Base-by-base conservation (phyloP, 2,329 filamentous ascomycete genomes). In the Didymella segeticola region DNA sequence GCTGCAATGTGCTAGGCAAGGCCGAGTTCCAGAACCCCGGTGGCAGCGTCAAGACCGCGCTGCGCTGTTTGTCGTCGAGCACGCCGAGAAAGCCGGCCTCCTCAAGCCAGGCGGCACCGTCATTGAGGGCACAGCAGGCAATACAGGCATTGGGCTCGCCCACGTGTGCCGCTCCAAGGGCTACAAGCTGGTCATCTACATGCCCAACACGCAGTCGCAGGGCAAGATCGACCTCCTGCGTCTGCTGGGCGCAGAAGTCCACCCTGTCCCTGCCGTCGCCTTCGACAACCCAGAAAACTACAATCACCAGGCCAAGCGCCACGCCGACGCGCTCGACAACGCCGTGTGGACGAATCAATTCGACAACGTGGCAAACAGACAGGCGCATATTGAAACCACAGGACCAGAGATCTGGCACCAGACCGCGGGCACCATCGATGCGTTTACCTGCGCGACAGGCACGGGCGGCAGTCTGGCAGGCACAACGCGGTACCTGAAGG, bases 261-360 rank as follows among this genome's bases (percentile, higher is more conserved):
- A 96, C 78, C 93, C 95, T 15, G 95, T 99, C 0, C 95, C 95
- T 14, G 95, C 93, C 7, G 95, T 98, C 14, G 89, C 95, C 3
- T 98, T 96, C 70, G 93, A 98, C 60, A 91, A 98, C 79, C 91
- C 92, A 14, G 82, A 92, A 37, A 99, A 99, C 79, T 99, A 98
- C 83, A 99, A 99, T 79, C 93, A 98, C 78, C 93, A 96, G 80
- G 95, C 95, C 4, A 84, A 84, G 55, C 82, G 93, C 34, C 93
- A 98, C 77, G 95, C 95, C n/a, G 92, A 95, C 74, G 76, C 82
- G 2, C 78, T 96, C 42, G 88, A 91, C 14, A 95, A 95, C 68
- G 92, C 93, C 8, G 93, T 98, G 12, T 99, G 95, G 95, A 99
- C 95, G 37, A 96, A 99, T 78, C 95, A 99, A 79, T 99, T 99